Evolutionary conservation across 805 yeast genomes (phyloP).

Genomic region (Barnettozyma populi): DNA sequence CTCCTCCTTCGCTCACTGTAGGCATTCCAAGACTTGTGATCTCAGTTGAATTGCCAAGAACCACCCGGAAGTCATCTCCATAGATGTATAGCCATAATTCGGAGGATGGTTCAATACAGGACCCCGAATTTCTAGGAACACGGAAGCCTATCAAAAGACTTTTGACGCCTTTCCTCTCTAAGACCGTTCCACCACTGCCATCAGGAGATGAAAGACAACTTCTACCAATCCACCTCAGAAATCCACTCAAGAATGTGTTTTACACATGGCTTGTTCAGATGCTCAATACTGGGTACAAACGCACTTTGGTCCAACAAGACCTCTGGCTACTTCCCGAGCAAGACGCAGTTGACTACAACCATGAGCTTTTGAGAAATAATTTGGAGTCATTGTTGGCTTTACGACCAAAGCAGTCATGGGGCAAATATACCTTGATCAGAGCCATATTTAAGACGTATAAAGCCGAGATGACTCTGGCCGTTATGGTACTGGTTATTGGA

Average conservation of each 20-base stretch:
- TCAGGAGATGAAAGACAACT: not conserved
- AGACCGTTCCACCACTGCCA: slow-evolving; percentile 8
- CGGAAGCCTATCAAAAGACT: slow-evolving; percentile 6
- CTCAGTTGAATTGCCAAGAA: too few relatives aligned
- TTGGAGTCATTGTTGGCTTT: slow-evolving; percentile 25
- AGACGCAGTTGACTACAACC: slow-evolving; percentile 34
- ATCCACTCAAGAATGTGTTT: slow-evolving; percentile 27
- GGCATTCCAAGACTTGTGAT: too few relatives aligned
- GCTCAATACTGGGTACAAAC: slow-evolving; percentile 57
- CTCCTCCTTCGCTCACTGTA: too few relatives aligned
- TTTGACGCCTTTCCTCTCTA: slow-evolving; percentile 9
- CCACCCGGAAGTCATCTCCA: too few relatives aligned
- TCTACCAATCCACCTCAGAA: slow-evolving; percentile 5
- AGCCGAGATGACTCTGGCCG: slow-evolving; percentile 33
- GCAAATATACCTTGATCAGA: slow-evolving; percentile 28
- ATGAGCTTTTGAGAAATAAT: slow-evolving; percentile 32
- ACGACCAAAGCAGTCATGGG: slow-evolving; percentile 18
- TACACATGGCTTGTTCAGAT: slow-evolving; percentile 65
- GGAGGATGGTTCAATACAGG: not conserved
- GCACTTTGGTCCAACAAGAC: slow-evolving; percentile 62
- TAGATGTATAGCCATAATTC: too few relatives aligned
- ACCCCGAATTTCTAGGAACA: not conserved
- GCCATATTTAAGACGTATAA: slow-evolving; percentile 43
- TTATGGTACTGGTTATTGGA: slow-evolving; percentile 35
- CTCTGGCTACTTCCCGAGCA: slow-evolving; percentile 40